Base-by-base conservation (phyloP, 495 filamentous ascomycete genomes). In the Podospora pseudocomata region DNA sequence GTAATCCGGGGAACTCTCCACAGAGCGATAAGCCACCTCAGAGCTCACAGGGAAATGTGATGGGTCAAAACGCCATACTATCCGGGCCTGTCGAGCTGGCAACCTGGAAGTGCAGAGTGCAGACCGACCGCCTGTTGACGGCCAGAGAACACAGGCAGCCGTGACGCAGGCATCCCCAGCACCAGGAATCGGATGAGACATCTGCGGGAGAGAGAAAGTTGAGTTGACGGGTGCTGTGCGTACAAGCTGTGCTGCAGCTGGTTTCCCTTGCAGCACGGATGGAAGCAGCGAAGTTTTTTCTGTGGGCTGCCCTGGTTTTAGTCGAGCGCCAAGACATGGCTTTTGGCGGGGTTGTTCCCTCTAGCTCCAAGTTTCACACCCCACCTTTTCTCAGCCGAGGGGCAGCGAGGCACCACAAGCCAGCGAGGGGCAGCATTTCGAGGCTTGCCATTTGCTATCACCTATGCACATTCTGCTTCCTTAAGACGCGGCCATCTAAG, bases 1-100 rank as follows among this genome's bases (percentile, higher is more conserved):
- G 49, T 23, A 70, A 69, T 66, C 67, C 57, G 68, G 68, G 64
- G 68, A 63, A 69, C 61, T 66, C 64, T 62, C 58, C 68, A 69
- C 58, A 62, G 39, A 57, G 15, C 58, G 67, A 69, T 65, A 69
- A 65, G 68, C 56, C 54, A 39, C 27, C 6, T 30, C 53, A 59
- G 39, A 49, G 39, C 39, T 49, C 39, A 49, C 39, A 49, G 13
- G 39, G 9, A 49, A 49, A 49, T 49, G 39, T 49, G 39, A 49
- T 49, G 39, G 39, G 39, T 49, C 39, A 49, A 32, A 32, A 32
- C 30, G 30, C 30, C 30, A 32, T 32, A 32, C 3, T 49, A 16
- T 49, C 39, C 15, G 39, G 39, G 5, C 39, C 9, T 49, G 39
- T 49, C 39, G 39, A 49, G 39, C 39, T 49, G 39, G 39, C 39